Evolutionary conservation across 257 asterid species (phyloP).

Genomic region (Fraxinus quadrangulata): DNA sequence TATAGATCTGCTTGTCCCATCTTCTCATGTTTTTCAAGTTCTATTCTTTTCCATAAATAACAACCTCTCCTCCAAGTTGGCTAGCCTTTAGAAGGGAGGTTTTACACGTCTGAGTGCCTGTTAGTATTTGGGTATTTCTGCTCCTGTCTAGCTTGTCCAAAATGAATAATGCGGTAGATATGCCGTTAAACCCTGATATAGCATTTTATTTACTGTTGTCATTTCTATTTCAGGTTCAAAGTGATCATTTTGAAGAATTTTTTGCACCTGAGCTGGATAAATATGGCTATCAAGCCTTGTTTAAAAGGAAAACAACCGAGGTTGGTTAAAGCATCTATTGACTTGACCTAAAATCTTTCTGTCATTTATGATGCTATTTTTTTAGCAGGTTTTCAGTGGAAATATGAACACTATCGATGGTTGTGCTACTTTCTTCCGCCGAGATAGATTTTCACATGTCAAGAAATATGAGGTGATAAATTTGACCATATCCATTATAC

Average conservation of each 20-base stretch:
- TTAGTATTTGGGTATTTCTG: not conserved
- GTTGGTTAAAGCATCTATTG: constrained; percentile 44
- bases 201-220: not conserved
- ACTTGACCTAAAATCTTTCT: constrained; percentile 11
- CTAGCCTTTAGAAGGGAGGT: not conserved
- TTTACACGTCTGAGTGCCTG: constrained; percentile 17
- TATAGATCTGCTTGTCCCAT: not conserved
- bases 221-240: constrained; percentile 70
- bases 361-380: constrained; percentile 26
- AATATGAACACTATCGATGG: constrained; percentile 66
- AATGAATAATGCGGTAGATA: not conserved
- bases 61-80: constrained; percentile 1
- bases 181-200: not conserved
- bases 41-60: not conserved
- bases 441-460: constrained; percentile 91
- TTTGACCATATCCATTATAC: constrained; percentile 16
- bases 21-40: not conserved
- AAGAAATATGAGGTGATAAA: constrained; percentile 87
- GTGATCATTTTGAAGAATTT: constrained; percentile 89
- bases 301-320: constrained; percentile 82
- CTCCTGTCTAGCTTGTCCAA: not conserved
- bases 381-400: constrained; percentile 67
- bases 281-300: constrained; percentile 91
- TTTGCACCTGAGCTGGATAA: constrained; percentile 95
- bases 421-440: constrained; percentile 98